Base-by-base conservation (phyloP, 768 basidiomycete genomes). In the Calocybe indica region DNA sequence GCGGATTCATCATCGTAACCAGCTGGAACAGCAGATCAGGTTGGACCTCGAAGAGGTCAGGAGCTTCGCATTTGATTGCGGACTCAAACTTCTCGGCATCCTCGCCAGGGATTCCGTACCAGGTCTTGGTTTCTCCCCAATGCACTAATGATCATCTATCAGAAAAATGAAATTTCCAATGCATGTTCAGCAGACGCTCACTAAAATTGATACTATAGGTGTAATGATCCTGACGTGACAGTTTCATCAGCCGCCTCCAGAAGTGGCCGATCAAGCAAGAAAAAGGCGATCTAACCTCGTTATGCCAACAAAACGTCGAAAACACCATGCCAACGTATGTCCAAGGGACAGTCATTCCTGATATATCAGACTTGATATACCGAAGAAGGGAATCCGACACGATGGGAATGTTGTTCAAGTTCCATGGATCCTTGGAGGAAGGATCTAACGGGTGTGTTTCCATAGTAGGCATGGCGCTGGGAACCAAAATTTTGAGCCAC, bases 261-360 rank as follows among this genome's bases (percentile, higher is more conserved):
- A 43, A 5, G 5, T 31, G 7, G 12, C 4, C 3, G 36, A 37
- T 3, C 11, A 4, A 11, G 28, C 14, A 10, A 43, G 41, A 30
- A 32, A 32, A 33, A 32, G 40, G 12, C 40, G 31, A 28, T 8
- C 72, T 47, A 57, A 88, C 89, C 80, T 92, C 94, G 60, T 99
- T 99, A 69, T 99, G 96, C 96, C 96, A 99, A 63, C 95, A 98
- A 66, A 99, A 99, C 2, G 96, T 95, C 10, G 94, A 95, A 64
- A 99, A 99, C 12, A 92, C 76, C 95, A 98, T 98, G 40, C 96
- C 96, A 52, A 98, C 92, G 64, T 99, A 99, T 34, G 91, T 96
- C 94, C 93, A 97, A 8, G 94, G 94, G 7, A 97, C 92, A 1
- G 95, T 98, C 95, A 99, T 99, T 10, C 96, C 96, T 45, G 94